Evolutionary conservation across 768 basidiomycete genomes (phyloP).

Genomic region (Panus rudis): DNA sequence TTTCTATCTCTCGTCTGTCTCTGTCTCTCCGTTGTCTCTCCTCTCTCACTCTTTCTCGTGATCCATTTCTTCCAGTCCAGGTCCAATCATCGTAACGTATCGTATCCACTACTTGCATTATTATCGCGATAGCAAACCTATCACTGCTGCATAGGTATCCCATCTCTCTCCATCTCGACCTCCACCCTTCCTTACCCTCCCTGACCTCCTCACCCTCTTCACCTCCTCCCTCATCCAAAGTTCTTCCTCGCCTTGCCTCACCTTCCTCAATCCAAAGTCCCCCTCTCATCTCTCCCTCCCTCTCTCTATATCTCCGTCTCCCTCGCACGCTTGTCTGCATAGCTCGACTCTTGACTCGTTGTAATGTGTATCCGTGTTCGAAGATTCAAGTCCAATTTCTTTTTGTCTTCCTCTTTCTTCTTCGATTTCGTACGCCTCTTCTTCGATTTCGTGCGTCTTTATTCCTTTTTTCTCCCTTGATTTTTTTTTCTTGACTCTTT

Average conservation of each 20-base stretch:
- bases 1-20: no score
- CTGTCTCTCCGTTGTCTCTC: no score
- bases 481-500: no score
- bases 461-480: not conserved
- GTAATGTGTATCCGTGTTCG: not conserved
- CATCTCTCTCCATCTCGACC: not conserved
- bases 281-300: not conserved
- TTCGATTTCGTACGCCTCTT: not conserved
- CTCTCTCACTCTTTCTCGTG: no score
- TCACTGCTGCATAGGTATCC: no score
- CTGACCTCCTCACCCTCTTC: not conserved
- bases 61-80: no score
- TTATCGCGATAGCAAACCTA: no score
- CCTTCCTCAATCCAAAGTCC: not conserved
- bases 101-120: no score
- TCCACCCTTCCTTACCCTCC: not conserved
- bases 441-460: not conserved
- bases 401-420: not conserved
- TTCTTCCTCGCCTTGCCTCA: not conserved
- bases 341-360: not conserved
- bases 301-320: not conserved
- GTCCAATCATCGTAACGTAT: no score
- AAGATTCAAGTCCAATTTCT: not conserved
- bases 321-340: not conserved
- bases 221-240: not conserved